A percentile compares a stretch with the other conserved stretches of the same genome.
These are phyloP conservation scores for Xylaria sp. DNA, from an alignment of 2,329 filamentous ascomycete genomes.

Conservation along the genomic window DNA sequence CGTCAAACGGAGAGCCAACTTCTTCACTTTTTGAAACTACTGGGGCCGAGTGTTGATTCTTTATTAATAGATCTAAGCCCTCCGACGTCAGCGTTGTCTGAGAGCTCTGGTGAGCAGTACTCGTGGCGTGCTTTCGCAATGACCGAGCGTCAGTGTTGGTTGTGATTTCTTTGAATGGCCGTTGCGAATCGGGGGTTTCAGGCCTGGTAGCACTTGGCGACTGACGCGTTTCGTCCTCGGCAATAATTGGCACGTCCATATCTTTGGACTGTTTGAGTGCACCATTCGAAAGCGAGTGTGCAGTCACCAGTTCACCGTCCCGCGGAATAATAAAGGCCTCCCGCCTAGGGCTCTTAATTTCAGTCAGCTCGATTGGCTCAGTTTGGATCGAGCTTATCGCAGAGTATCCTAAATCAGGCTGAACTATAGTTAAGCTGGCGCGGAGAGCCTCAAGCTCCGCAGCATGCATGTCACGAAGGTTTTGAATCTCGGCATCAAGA, in stretches of 20 bases:
- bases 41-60: conserved; percentile 56
- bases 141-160: conserved; percentile 62
- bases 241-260: conserved; percentile 61
- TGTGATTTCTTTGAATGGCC: conserved; percentile 72
- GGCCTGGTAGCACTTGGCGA: conserved; percentile 57
- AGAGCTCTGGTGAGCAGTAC: conserved; percentile 75
- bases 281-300: conserved; percentile 51
- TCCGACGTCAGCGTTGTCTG: conserved; percentile 88
- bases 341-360: conserved; percentile 62
- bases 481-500: conserved; percentile 47
- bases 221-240: conserved; percentile 73
- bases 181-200: conserved; percentile 66
- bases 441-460: conserved; percentile 49
- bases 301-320: conserved; percentile 55
- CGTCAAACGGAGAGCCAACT: conserved; percentile 44
- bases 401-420: conserved; percentile 55
- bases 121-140: conserved; percentile 53
- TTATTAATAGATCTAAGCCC: conserved; percentile 81
- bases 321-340: conserved; percentile 68
- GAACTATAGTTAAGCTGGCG: conserved; percentile 42
- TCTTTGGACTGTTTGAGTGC: conserved; percentile 54
- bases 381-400: conserved; percentile 59
- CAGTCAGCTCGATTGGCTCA: conserved; percentile 53
- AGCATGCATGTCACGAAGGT: conserved; percentile 45
- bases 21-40: conserved; percentile 36